Evolutionary conservation across 345 rosid species (phyloP).

Genomic region (Xanthoceras sorbifolium): DNA sequence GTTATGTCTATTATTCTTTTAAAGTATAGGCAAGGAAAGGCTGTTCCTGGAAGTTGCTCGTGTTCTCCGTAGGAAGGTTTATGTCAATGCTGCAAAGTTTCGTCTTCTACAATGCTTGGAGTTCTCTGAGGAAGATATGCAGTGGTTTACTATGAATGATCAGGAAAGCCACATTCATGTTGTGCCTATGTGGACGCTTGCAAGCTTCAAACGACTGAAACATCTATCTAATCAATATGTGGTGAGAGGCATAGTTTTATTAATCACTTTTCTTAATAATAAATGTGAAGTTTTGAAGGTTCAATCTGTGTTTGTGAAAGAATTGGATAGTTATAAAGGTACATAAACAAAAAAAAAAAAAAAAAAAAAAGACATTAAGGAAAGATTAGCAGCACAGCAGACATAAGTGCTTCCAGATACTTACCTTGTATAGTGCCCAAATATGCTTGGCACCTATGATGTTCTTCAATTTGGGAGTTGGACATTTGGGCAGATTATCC

Average conservation of each 20-base stretch:
- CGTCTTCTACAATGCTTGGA: constrained; percentile 76
- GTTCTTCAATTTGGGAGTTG: background rate
- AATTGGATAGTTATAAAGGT: background rate
- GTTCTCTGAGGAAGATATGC: constrained; percentile 78
- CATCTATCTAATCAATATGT: constrained; percentile 71
- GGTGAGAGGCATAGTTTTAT: constrained; percentile 44
- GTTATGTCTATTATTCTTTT: constrained; percentile 1
- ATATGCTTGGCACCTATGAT: background rate
- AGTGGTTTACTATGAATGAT: constrained; percentile 81
- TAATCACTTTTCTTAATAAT: background rate
- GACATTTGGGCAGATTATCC: background rate
- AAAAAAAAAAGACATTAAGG: too few relatives aligned
- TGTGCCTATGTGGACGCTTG: constrained; percentile 96
- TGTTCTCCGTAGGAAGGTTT: constrained; percentile 64
- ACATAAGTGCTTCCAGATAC: background rate
- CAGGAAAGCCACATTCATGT: constrained; percentile 89
- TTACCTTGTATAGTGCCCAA: background rate
- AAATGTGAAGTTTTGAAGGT: background rate
- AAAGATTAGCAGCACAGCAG: background rate
- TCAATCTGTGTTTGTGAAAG: background rate
- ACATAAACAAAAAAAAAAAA: background rate
- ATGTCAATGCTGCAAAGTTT: constrained; percentile 68
- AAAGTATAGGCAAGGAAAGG: constrained; percentile 77
- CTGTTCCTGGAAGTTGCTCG: constrained; percentile 93
- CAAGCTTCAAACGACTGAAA: constrained; percentile 91